A percentile compares a stretch with the other conserved stretches of the same genome.
Conservation (phyloP, 2,329 filamentous ascomycete genomes). For the Penicillium sp. region DNA sequence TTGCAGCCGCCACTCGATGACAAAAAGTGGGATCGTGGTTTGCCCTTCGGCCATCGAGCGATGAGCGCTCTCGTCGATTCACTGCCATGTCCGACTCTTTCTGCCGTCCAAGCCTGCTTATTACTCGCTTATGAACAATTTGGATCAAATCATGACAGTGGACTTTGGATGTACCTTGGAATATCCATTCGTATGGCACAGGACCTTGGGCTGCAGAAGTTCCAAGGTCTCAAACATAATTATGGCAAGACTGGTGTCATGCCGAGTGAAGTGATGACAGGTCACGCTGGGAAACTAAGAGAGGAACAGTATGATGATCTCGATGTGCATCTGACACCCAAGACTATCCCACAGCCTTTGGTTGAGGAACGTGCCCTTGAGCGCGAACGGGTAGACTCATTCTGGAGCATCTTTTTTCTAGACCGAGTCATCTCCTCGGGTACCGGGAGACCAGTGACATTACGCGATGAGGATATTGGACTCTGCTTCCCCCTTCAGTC, state of each 20-base stretch:
- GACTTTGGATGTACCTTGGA: conserved; percentile 90
- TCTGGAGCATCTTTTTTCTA: conserved; percentile 87
- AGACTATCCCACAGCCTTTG: conserved; percentile 39
- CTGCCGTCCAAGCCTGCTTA: conserved; percentile 79
- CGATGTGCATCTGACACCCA: conserved; percentile 33
- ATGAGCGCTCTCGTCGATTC: conserved; percentile 81
- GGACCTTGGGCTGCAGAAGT: conserved; percentile 77
- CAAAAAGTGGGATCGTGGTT: conserved; percentile 66
- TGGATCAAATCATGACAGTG: conserved; percentile 82
- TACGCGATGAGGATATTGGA: conserved; percentile 83
- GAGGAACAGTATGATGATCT: conserved; percentile 47
- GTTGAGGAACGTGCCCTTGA: conserved; percentile 66
- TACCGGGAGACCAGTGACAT: conserved; percentile 77
- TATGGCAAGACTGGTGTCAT: conserved; percentile 56
- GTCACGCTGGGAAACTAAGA: conserved; percentile 43
- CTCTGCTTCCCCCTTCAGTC: conserved; percentile 64
- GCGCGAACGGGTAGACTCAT: conserved; percentile 79
- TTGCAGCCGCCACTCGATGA: conserved; percentile 33
- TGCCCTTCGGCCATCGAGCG: conserved; percentile 76
- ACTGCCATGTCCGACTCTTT: conserved; percentile 77
- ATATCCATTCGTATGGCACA: conserved; percentile 81
- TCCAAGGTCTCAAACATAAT: conserved; percentile 67
- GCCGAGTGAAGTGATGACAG: conserved; percentile 55
- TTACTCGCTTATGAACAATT: conserved; percentile 88
- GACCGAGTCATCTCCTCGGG: conserved; percentile 86